phyloP scores from a whole-genome alignment of 768 basidiomycete species.

The Tylopilus vinaceipallidus region DNA sequence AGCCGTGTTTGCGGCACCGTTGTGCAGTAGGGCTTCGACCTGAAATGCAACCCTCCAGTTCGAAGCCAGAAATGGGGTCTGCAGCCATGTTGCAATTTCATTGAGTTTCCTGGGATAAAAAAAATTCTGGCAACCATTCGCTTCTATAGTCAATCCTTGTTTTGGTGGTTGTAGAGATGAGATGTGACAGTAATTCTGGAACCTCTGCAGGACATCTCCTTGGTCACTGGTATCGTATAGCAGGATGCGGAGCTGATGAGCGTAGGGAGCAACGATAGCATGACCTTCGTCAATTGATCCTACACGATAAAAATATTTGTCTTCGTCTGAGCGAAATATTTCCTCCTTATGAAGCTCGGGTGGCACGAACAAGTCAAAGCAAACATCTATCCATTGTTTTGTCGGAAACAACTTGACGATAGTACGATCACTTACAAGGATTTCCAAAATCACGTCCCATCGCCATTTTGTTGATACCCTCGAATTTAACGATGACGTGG shows the following conservation, averaged over 20 bases:
- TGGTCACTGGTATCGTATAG: conserved; percentile 49
- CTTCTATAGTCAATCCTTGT: conserved; percentile 44
- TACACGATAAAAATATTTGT: conserved; percentile 53
- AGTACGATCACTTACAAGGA: conserved; percentile 48
- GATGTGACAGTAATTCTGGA: conserved; percentile 50
- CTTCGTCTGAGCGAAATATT: conserved; percentile 51
- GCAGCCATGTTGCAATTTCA: conserved; percentile 43
- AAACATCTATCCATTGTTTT: conserved; percentile 46
- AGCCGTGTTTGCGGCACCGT: conserved; percentile 57
- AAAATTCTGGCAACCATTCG: conserved; percentile 43
- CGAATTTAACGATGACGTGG: conserved; percentile 53
- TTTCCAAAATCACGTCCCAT: conserved; percentile 58
- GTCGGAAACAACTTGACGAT: conserved; percentile 10
- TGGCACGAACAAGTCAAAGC: conserved; percentile 66
- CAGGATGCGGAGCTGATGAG: conserved; percentile 65
- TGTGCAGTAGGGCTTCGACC: conserved; percentile 65
- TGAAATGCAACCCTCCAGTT: conserved; percentile 74
- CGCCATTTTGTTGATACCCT: conserved; percentile 58
- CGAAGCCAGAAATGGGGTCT: conserved; percentile 35
- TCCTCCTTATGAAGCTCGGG: conserved; percentile 60
- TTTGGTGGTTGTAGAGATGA: conserved; percentile 43
- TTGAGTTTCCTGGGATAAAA: conserved; percentile 50
- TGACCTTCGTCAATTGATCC: conserved; percentile 60
- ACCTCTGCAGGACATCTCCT: conserved; percentile 41
- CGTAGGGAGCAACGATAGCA: conserved; percentile 59